phyloP scores from a whole-genome alignment of 129 eudicot species.

The Chrysanthemum makinoi region DNA sequence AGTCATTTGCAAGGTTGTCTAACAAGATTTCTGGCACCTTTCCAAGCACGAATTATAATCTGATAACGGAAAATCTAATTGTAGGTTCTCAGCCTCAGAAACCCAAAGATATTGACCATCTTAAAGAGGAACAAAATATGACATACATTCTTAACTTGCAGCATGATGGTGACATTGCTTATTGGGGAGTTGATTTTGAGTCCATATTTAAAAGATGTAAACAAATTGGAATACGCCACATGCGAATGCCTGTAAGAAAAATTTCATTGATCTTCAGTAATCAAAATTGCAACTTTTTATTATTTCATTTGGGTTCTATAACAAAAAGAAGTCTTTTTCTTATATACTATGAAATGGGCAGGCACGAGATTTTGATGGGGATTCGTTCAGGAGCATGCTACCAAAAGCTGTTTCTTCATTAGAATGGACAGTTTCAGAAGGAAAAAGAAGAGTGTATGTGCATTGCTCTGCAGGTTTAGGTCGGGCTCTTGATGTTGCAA shows the following conservation, averaged over 20 bases:
- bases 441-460: no score
- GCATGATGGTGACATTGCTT: conserved; percentile 80
- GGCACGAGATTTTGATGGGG: no score
- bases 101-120: conserved; percentile 80
- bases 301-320: background rate
- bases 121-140: conserved; percentile 73
- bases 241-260: conserved; percentile 94
- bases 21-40: no score
- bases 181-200: conserved; percentile 76
- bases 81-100: conserved; percentile 98
- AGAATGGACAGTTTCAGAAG: no score
- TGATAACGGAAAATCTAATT: conserved; percentile 70
- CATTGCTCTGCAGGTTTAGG: no score
- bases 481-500: no score
- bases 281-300: background rate
- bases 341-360: no score
- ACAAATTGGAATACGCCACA: conserved; percentile 64
- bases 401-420: no score
- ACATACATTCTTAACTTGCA: conserved; percentile 90
- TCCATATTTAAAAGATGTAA: conserved; percentile 61
- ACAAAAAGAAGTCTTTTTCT: background rate
- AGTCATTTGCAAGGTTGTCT: no score
- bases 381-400: no score
- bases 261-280: background rate
- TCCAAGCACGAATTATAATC: no score